Evolutionary conservation across 2,329 filamentous ascomycete species (phyloP).

Genomic region (Apiospora marii): DNA sequence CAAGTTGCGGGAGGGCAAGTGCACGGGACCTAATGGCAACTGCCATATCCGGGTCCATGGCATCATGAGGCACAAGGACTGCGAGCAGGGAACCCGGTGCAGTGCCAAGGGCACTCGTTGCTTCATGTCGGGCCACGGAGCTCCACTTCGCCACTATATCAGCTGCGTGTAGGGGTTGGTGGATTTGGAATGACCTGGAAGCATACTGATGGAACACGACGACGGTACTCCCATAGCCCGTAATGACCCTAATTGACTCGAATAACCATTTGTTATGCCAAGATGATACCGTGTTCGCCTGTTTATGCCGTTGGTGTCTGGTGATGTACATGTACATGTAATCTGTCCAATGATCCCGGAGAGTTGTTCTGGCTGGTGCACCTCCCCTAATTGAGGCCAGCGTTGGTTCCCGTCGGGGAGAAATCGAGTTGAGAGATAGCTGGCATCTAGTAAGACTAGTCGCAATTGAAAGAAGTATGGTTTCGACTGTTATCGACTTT

Average conservation of each 20-base stretch:
- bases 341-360: too few species aligned
- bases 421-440: not conserved
- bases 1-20: not conserved
- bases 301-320: too few species aligned
- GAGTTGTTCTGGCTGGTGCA: too few species aligned
- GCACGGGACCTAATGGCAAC: not conserved
- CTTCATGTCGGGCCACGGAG: not conserved
- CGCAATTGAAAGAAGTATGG: too few species aligned
- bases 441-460: too few species aligned
- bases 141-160: not conserved
- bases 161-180: not conserved
- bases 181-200: not conserved
- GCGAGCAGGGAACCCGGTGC: not conserved
- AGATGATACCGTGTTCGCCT: not conserved
- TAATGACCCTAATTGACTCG: not conserved
- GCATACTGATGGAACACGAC: not conserved
- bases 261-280: not conserved
- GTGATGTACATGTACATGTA: too few species aligned
- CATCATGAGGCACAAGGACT: not conserved
- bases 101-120: not conserved
- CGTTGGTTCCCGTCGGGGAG: not conserved
- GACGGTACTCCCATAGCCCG: not conserved
- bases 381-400: not conserved
- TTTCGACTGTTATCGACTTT: not conserved
- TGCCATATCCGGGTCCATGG: not conserved